A percentile compares a stretch with the other conserved stretches of the same genome.
phyloP scores from a whole-genome alignment of 768 basidiomycete genomes.

The Rhodotorula graminis region DNA sequence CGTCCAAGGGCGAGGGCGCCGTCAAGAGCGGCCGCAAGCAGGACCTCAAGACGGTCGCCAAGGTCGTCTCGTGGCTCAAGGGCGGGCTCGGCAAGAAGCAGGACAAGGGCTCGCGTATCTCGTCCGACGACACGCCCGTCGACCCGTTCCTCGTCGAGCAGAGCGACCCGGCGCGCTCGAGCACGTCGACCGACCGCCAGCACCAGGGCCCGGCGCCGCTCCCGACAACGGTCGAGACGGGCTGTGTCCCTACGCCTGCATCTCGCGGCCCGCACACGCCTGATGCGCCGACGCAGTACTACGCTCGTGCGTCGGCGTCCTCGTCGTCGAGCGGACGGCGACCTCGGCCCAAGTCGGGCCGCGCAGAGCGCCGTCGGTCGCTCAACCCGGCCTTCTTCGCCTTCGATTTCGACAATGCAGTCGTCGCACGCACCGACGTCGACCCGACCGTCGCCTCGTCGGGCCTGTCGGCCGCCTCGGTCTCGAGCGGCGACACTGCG shows the following conservation, averaged over 20 bases:
- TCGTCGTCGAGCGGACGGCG: not conserved
- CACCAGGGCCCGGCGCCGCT: not conserved
- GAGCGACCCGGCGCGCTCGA: not conserved
- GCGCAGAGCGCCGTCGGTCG: slow-evolving; percentile 10
- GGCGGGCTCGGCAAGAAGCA: slow-evolving; percentile 33
- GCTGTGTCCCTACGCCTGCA: not conserved
- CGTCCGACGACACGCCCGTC: not conserved
- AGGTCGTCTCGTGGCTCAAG: slow-evolving; percentile 40
- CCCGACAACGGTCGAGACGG: slow-evolving; percentile 30
- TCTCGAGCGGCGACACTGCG: not conserved
- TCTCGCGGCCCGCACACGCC: slow-evolving; percentile 16
- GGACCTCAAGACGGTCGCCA: slow-evolving; percentile 27
- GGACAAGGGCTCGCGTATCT: slow-evolving; percentile 3
- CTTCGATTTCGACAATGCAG: slow-evolving; percentile 34
- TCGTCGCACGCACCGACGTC: slow-evolving; percentile 25
- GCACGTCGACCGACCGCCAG: not conserved
- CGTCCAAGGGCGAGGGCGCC: not conserved
- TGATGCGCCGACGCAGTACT: not conserved
- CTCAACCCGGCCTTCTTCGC: slow-evolving; percentile 34
- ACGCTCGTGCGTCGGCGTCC: not conserved
- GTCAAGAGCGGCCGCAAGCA: not conserved
- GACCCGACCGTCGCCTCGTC: slow-evolving; percentile 15
- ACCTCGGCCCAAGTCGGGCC: slow-evolving; percentile 5
- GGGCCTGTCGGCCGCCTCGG: not conserved
- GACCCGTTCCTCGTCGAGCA: slow-evolving; percentile 27